Conservation (phyloP, 352 stramenopile species). For the Globisporangium rhizosaccharum region DNA sequence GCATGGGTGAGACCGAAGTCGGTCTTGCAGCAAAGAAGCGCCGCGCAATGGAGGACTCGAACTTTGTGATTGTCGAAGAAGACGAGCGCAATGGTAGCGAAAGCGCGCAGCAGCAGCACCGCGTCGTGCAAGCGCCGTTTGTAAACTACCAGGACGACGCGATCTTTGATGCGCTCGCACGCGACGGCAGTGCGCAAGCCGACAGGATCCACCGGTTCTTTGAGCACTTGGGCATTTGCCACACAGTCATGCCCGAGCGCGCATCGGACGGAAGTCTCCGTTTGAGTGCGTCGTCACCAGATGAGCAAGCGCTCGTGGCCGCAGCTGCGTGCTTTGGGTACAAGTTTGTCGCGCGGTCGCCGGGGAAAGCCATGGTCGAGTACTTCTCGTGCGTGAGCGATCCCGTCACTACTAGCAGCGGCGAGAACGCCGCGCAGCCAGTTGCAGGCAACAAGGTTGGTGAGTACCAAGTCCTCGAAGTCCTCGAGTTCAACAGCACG, state of each 20-base stretch:
- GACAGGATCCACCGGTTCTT: slow-evolving; percentile 70
- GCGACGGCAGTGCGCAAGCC: slow-evolving; percentile 38
- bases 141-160: slow-evolving; percentile 86
- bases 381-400: slow-evolving; percentile 46
- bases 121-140: slow-evolving; percentile 65
- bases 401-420: slow-evolving; percentile 16
- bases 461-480: slow-evolving; percentile 86
- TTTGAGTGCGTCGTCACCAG: slow-evolving; percentile 89
- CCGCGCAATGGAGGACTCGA: slow-evolving; percentile 4
- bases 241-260: slow-evolving; percentile 98
- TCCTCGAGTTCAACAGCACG: slow-evolving; percentile 94
- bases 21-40: slow-evolving; percentile 67
- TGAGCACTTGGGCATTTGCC: slow-evolving; percentile 87
- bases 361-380: slow-evolving; percentile 72
- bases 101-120: slow-evolving; percentile 26
- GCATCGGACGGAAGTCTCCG: slow-evolving; percentile 79
- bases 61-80: slow-evolving; percentile 23
- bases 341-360: slow-evolving; percentile 64
- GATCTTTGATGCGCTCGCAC: slow-evolving; percentile 53
- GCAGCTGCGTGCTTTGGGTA: slow-evolving; percentile 81
- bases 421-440: slow-evolving; percentile 20
- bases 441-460: slow-evolving; percentile 24
- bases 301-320: slow-evolving; percentile 87
- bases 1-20: slow-evolving; percentile 83
- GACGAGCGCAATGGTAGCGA: slow-evolving; percentile 29